phyloP scores from a whole-genome alignment of 2,329 filamentous ascomycete species.

The Alternaria postmessia region DNA sequence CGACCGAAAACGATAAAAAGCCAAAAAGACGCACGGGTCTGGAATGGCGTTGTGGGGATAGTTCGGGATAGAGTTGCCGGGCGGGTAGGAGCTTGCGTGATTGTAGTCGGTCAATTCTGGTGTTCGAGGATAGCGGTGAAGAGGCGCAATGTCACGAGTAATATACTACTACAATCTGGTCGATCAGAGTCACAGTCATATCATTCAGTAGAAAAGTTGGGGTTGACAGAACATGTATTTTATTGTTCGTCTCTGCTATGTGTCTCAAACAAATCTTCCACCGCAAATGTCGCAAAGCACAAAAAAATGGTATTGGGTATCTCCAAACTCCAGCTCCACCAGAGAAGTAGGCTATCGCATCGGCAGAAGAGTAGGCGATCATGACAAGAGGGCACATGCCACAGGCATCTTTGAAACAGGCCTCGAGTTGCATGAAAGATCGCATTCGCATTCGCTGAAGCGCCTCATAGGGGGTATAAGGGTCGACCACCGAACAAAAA shows the following conservation, averaged over 20 bases:
- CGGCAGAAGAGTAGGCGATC: constrained; percentile 13
- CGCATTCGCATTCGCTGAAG: constrained; percentile 3
- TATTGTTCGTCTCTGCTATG: background rate
- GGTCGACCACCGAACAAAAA: constrained; percentile 8
- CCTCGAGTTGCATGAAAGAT: constrained; percentile 2
- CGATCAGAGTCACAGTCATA: background rate
- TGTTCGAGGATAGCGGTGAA: background rate
- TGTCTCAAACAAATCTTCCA: background rate
- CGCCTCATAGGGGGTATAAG: constrained; percentile 8
- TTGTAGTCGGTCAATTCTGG: background rate
- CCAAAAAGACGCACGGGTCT: background rate
- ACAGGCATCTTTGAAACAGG: constrained; percentile 10
- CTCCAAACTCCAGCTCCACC: constrained; percentile 53
- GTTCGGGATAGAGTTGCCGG: background rate
- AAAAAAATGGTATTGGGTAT: constrained; percentile 39
- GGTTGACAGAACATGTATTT: background rate
- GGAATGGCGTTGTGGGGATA: background rate
- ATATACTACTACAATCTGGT: background rate
- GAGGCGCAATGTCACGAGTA: background rate
- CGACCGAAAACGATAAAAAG: background rate
- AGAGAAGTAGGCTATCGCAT: constrained; percentile 36
- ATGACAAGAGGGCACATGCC: constrained; percentile 18
- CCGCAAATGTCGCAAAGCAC: background rate
- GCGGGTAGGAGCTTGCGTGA: background rate
- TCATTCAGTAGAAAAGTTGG: background rate